These are phyloP conservation scores for Leishmania martiniquensis DNA, from an alignment of 208 protist genomes.

Conservation along the genomic window DNA sequence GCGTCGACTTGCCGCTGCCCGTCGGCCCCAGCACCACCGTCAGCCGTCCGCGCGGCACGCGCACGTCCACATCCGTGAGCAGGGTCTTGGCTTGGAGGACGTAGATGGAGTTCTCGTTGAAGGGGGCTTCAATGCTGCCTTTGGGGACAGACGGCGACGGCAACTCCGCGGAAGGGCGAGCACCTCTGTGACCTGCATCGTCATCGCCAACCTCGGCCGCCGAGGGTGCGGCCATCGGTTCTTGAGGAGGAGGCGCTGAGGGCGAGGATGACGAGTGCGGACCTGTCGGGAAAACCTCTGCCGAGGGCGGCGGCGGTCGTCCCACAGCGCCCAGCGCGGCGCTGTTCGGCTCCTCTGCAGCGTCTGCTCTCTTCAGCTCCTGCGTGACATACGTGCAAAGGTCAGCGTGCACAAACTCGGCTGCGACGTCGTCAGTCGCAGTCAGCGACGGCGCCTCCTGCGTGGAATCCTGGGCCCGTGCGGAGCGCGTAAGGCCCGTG, in stretches of 20 bases:
- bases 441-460: neutral
- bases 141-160: neutral
- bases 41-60: slow-evolving; percentile 51
- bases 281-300: neutral
- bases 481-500: neutral
- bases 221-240: neutral
- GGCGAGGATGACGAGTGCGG: neutral
- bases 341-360: neutral
- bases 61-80: slow-evolving; percentile 40
- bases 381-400: slow-evolving; percentile 45
- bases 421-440: neutral
- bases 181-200: neutral
- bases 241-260: neutral
- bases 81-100: slow-evolving; percentile 32
- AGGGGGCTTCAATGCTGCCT: neutral
- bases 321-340: neutral
- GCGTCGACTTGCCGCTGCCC: slow-evolving; percentile 73
- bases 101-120: slow-evolving; percentile 22
- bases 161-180: neutral
- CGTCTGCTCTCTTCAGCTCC: slow-evolving; percentile 35
- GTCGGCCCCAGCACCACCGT: slow-evolving; percentile 75
- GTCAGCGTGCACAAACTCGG: slow-evolving; percentile 14
- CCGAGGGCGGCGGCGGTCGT: neutral
- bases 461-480: neutral
- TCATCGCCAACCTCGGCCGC: neutral